Base-by-base conservation (phyloP, 768 basidiomycete species). In the Boletales sp. region DNA sequence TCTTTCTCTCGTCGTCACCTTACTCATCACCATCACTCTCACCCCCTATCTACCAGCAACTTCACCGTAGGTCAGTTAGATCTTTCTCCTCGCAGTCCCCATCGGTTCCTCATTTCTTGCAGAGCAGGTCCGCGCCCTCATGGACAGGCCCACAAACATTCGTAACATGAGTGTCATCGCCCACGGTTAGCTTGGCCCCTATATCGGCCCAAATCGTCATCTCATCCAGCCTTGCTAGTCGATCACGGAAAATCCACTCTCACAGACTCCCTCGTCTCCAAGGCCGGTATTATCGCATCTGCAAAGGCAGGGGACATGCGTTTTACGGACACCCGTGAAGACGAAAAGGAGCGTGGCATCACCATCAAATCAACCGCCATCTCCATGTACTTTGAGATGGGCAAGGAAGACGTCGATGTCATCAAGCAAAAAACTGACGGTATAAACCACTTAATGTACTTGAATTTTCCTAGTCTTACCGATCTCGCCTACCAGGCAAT, bases 211-310 rank as follows among this genome's bases (percentile, higher is more conserved):
- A 46, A 36, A 41, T 59, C 52, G n/a, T 48, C 32, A 40, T 57
- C 59, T 61, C 31, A 62, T 57, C 59, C 52, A 32, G 46, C 34
- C 41, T 53, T 15, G 10, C 29, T 65, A 92, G 97, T 99, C 82
- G 97, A 99, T 74, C 97, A 99, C 78, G 97, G 97, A 77, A 99
- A 99, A 75, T 99, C 97, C 49, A 99, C 97, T 62, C 85, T 99
- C 61, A 97, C 97, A 60, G 97, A 99, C 73, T 97, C 95, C 37
- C 80, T 99, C 40, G 94, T 99, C 68, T 94, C 95, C 57, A 98
- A 98, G 79, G 97, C 97, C 56, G 97, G 97, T 81, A 99, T 99
- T 71, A 97, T 99, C 62, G 95, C 97, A 54, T 74, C 78, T 38
- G 76, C 91, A 65, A 95, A 97, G 70, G 92, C 97, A 52, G 97